Base-by-base conservation (phyloP, 352 stramenopile species). In the Thalassiosira ordinaria region DNA sequence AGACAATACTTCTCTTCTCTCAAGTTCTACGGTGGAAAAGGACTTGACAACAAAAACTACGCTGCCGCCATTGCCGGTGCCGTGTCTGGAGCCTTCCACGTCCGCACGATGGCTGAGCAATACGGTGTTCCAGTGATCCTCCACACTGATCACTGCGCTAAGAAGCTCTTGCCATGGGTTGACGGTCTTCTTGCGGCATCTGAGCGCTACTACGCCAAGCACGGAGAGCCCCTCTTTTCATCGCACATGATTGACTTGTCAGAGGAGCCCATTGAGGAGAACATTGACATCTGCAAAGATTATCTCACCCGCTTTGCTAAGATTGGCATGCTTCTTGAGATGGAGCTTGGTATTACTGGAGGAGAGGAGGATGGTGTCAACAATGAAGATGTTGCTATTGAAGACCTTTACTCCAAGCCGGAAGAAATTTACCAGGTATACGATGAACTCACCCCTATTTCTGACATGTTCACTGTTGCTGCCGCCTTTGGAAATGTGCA, bases 221-320 rank as follows among this genome's bases (percentile, higher is more conserved):
- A 97, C 82, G 96, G 96, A 61, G 94, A 97, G 82, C 96, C 97
- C 60, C 94, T 99, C 67, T 99, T 97, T 91, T 98, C 93, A 73
- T 98, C 95, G 63, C 97, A 99, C 94, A 99, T 99, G 97, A 95
- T 99, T 72, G 97, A 99, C 85, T 92, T 99, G 84, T 99, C 96
- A 59, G 97, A 99, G 80, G 97, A 99, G 87, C 86, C 96, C 31
- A 92, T 99, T 64, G 96, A 98, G 80, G 97, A 99, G 82, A 99
- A 99, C 88, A 97, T 99, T 59, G 89, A 93, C 66, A 97, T 97
- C 70, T 98, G 94, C 90, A 98, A 98, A 87, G 90, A 98, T 64
- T 99, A 99, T 92, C 96, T 99, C 68, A 88, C 97, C 86, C 94
- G 96, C 75, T 98, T 98, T 95, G 87, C 91, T 82, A 98, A 98